Conservation (phyloP, 1,284 basidiomycete genomes). For the Ustilago trichophora region DNA sequence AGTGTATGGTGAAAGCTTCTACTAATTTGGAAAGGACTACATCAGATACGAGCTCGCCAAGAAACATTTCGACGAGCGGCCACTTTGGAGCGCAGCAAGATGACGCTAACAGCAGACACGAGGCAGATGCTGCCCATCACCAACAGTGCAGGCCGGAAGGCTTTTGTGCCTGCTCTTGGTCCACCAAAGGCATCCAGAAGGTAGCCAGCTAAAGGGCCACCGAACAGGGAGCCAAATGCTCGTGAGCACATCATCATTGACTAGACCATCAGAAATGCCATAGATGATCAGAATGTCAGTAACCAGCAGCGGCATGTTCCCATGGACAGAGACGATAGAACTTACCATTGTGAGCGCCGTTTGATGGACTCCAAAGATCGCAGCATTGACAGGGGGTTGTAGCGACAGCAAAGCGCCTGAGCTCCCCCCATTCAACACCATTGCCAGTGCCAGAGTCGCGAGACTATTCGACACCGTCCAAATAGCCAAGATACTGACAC, state of each 20-base stretch:
- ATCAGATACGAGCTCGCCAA: conserved; percentile 30
- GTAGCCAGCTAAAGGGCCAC: conserved; percentile 45
- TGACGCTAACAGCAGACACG: conserved; percentile 27
- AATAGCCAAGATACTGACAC: conserved; percentile 37
- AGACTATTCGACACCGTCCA: conserved; percentile 44
- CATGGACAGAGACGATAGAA: too few species aligned
- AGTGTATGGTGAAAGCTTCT: too few species aligned
- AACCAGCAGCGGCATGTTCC: too few species aligned
- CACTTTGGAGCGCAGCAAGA: conserved; percentile 29
- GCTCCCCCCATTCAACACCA: conserved; percentile 48
- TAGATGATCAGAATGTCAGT: too few species aligned
- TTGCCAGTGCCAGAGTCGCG: conserved; percentile 34
- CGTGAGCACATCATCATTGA: conserved; percentile 45
- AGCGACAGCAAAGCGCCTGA: conserved; percentile 46
- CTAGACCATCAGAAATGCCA: too few species aligned
- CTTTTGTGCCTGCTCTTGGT: conserved; percentile 23
- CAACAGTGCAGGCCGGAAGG: conserved; percentile 40
- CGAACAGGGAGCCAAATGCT: conserved; percentile 43
- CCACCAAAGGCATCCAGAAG: conserved; percentile 48
- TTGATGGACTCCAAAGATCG: conserved; percentile 45
- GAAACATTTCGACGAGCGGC: conserved; percentile 26
- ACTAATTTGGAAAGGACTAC: not conserved
- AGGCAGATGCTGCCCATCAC: conserved; percentile 45
- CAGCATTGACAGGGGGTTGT: conserved; percentile 47
- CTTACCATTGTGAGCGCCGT: conserved; percentile 44